Evolutionary conservation across 768 basidiomycete genomes (phyloP).

Genomic region (Amanita fuliginea): DNA sequence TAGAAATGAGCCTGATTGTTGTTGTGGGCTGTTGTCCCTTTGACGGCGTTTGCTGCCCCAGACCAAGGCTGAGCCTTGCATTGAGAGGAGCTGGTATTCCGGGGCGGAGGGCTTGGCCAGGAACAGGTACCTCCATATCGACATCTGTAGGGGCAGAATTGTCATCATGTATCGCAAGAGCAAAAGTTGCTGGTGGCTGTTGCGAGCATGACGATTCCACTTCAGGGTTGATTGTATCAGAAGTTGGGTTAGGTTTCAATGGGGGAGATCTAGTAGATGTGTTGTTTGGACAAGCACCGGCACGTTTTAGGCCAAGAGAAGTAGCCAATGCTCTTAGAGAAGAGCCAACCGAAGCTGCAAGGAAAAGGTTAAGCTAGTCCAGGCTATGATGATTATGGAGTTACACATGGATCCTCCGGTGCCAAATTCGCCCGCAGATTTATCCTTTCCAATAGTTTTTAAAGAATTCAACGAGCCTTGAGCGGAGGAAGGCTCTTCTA

Average conservation of each 20-base stretch:
- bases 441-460: constrained; percentile 21
- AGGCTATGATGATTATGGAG: constrained; percentile 12
- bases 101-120: constrained; percentile 45
- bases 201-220: constrained; percentile 6
- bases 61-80: constrained; percentile 50
- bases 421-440: constrained; percentile 59
- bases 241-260: constrained; percentile 10
- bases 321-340: constrained; percentile 71
- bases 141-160: constrained; percentile 11
- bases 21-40: constrained; percentile 32
- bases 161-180: constrained; percentile 15
- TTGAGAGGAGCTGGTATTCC: constrained; percentile 51
- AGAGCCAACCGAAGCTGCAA: constrained; percentile 44
- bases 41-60: constrained; percentile 30
- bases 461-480: constrained; percentile 40
- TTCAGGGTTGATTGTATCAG: background rate
- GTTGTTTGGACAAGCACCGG: constrained; percentile 21
- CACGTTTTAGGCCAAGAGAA: constrained; percentile 61
- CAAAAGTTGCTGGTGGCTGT: background rate
- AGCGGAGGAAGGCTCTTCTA: constrained; percentile 39
- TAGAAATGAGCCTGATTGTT: constrained; percentile 40
- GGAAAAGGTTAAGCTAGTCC: constrained; percentile 7
- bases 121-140: constrained; percentile 37
- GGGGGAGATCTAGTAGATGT: constrained; percentile 3
- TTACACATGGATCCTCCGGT: constrained; percentile 42